Evolutionary conservation across 2,329 filamentous ascomycete species (phyloP).

Genomic region (Myriosclerotinia scirpicola): DNA sequence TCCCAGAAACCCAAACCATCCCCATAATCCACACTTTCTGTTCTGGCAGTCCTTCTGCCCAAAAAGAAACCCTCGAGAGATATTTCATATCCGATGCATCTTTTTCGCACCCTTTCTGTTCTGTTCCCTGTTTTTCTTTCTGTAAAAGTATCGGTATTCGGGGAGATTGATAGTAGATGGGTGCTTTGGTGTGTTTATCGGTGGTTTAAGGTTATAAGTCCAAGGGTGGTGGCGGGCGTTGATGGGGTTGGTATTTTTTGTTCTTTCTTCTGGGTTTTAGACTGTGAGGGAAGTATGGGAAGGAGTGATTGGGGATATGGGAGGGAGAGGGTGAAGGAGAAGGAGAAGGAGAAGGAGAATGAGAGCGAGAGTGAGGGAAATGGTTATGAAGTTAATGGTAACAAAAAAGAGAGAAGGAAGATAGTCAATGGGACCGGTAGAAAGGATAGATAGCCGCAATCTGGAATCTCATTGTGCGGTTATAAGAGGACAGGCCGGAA

Average conservation of each 20-base stretch:
- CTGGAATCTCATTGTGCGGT: no score
- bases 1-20: conserved; percentile 57
- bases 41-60: conserved; percentile 64
- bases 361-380: not conserved
- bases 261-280: not conserved
- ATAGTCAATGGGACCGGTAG: not conserved
- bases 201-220: conserved; percentile 83
- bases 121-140: conserved; percentile 58
- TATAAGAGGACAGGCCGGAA: not conserved
- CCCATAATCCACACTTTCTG: conserved; percentile 67
- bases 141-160: conserved; percentile 45
- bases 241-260: conserved; percentile 52
- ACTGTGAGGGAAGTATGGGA: not conserved
- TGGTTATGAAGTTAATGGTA: not conserved
- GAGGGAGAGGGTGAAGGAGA: not conserved
- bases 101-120: conserved; percentile 78
- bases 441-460: not conserved
- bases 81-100: conserved; percentile 72
- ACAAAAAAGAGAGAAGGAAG: not conserved
- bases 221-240: conserved; percentile 66
- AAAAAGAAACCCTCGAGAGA: conserved; percentile 62
- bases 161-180: conserved; percentile 60
- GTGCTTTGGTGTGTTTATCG: conserved; percentile 70
- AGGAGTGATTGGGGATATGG: conserved; percentile 23
- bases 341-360: not conserved